Evolutionary conservation across 2,329 filamentous ascomycete species (phyloP).

Genomic region (Aspergillus sp.): DNA sequence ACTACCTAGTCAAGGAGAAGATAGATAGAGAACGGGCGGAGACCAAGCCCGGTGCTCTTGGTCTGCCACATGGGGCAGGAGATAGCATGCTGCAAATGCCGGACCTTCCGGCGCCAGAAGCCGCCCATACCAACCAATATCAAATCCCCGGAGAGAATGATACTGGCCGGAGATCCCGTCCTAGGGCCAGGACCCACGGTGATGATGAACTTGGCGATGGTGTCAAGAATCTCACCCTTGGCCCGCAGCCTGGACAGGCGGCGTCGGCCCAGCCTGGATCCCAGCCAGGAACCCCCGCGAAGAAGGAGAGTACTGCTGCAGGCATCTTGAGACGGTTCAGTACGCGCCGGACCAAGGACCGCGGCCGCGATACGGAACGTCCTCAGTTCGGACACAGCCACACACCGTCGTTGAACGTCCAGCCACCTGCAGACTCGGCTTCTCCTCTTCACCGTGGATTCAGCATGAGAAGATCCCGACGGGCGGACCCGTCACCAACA

Average conservation of each 20-base stretch:
- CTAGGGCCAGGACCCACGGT: slow-evolving; percentile 84
- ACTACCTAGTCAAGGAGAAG: slow-evolving; percentile 94
- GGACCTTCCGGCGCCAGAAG: slow-evolving; percentile 72
- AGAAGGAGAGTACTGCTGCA: slow-evolving; percentile 81
- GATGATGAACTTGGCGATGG: slow-evolving; percentile 81
- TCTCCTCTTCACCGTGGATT: slow-evolving; percentile 75
- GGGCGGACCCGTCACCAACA: slow-evolving; percentile 48
- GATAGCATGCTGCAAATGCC: slow-evolving; percentile 58
- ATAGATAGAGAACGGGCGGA: slow-evolving; percentile 66
- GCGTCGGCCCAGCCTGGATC: slow-evolving; percentile 49
- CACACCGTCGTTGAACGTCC: slow-evolving; percentile 72
- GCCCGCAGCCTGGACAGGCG: slow-evolving; percentile 41
- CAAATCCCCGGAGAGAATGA: slow-evolving; percentile 86
- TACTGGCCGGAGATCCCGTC: slow-evolving; percentile 73
- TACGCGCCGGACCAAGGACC: slow-evolving; percentile 67
- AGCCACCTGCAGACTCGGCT: slow-evolving; percentile 62
- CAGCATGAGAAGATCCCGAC: slow-evolving; percentile 62
- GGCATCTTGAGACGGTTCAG: slow-evolving; percentile 84
- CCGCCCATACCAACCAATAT: slow-evolving; percentile 85
- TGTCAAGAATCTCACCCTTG: slow-evolving; percentile 58
- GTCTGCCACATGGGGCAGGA: slow-evolving; percentile 50
- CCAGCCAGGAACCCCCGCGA: slow-evolving; percentile 55
- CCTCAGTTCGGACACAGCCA: slow-evolving; percentile 56
- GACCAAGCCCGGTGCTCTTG: slow-evolving; percentile 52
- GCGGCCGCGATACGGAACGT: slow-evolving; percentile 35